Evolutionary conservation across 2,329 filamentous ascomycete genomes (phyloP).

Genomic region (Aureobasidium sp.): DNA sequence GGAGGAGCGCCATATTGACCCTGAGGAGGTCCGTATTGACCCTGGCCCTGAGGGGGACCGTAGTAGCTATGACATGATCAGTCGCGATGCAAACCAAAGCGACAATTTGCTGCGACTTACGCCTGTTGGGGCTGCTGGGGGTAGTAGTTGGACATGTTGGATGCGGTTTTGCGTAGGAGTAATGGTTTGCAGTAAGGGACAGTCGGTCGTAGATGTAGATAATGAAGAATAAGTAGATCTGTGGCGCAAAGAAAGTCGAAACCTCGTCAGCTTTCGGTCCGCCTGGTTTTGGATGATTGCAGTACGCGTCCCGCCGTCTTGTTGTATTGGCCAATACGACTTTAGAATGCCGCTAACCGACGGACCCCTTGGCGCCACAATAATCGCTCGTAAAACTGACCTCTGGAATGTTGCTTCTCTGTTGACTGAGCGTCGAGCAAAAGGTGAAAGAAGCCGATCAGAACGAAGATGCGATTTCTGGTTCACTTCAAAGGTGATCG

Average conservation of each 20-base stretch:
- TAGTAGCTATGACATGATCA: constrained; percentile 31
- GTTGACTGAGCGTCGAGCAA: background rate
- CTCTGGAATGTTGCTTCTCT: background rate
- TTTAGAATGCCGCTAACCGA: constrained; percentile 5
- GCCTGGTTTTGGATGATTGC: constrained; percentile 17
- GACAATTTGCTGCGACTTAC: constrained; percentile 33
- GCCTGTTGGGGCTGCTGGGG: constrained; percentile 44
- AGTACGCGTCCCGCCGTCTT: constrained; percentile 6
- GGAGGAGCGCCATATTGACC: constrained; percentile 29
- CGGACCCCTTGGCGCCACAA: constrained; percentile 9
- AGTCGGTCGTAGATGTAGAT: background rate
- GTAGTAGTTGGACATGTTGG: constrained; percentile 50
- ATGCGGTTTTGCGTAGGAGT: background rate
- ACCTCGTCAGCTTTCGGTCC: constrained; percentile 14
- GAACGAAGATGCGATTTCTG: constrained; percentile 5
- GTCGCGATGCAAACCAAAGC: constrained; percentile 5
- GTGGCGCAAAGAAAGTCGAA: constrained; percentile 15
- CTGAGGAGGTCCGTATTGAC: constrained; percentile 36
- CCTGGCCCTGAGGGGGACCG: constrained; percentile 30
- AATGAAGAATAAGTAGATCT: constrained; percentile 3
- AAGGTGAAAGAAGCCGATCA: background rate
- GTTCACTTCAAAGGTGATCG: background rate
- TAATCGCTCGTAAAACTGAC: background rate
- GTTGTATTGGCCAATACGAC: constrained; percentile 4
- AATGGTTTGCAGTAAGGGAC: background rate